Evolutionary conservation across 495 filamentous ascomycete species (phyloP).

Genomic region (Recurvomyces mirabilis): DNA sequence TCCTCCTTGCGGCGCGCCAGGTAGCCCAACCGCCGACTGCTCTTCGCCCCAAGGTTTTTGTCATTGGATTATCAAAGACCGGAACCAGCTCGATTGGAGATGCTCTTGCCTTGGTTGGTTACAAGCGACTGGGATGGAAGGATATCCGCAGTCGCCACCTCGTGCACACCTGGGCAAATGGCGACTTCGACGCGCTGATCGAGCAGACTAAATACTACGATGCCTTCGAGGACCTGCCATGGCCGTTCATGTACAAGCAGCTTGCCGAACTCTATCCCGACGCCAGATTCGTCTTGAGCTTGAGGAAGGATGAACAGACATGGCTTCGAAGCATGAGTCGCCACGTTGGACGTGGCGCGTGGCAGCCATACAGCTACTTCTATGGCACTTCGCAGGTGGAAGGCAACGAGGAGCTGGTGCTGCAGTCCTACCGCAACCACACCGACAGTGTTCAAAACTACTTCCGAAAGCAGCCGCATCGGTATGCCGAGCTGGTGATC

Average conservation of each 20-base stretch:
- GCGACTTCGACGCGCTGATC: constrained; percentile 8
- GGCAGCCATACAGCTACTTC: constrained; percentile 8
- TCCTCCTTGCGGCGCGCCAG: constrained; percentile 6
- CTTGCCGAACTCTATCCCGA: constrained; percentile 15
- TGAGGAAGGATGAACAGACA: constrained; percentile 14
- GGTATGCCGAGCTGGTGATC: constrained; percentile 11
- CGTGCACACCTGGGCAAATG: constrained; percentile 14
- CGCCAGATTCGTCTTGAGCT: constrained; percentile 13
- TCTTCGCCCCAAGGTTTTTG: constrained; percentile 14
- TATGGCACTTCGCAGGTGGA: constrained; percentile 13
- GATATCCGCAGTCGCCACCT: constrained; percentile 17
- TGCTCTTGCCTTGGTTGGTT: constrained; percentile 12
- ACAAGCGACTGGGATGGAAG: constrained; percentile 17
- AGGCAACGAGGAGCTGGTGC: constrained; percentile 10
- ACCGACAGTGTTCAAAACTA: constrained; percentile 9
- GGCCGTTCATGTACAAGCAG: constrained; percentile 16
- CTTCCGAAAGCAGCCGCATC: constrained; percentile 9
- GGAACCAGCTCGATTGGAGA: constrained; percentile 15
- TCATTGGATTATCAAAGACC: constrained; percentile 17
- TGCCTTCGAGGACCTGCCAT: constrained; percentile 17
- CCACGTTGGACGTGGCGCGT: constrained; percentile 7
- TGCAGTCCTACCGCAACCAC: constrained; percentile 13
- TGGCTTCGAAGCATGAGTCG: constrained; percentile 13
- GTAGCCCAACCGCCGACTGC: constrained; percentile 10
- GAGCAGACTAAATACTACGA: constrained; percentile 14